These are phyloP conservation scores for Phaeoacremonium minimum DNA, from an alignment of 2,329 filamentous ascomycete genomes.

Conservation along the genomic window DNA sequence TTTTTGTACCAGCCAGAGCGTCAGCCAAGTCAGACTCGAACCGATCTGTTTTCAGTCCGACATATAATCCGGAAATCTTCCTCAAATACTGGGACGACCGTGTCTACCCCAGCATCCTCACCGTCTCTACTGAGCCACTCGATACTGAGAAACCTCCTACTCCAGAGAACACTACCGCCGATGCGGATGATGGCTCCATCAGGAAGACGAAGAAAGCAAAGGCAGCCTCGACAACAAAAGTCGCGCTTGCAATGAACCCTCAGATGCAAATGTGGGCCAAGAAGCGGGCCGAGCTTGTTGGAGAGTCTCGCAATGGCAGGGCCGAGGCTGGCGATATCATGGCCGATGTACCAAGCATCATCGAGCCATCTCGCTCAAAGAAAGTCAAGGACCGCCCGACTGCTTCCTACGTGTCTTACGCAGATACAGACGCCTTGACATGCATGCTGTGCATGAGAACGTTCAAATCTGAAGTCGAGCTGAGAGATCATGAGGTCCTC, in stretches of 20 bases:
- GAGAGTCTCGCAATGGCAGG: constrained; percentile 6
- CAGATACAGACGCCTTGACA: constrained; percentile 38
- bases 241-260: constrained; percentile 54
- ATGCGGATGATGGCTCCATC: constrained; percentile 8
- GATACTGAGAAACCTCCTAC: constrained; percentile 14
- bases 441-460: constrained; percentile 59
- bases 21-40: constrained; percentile 49
- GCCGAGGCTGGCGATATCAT: constrained; percentile 10
- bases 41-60: constrained; percentile 63
- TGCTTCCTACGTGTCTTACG: constrained; percentile 51
- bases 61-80: constrained; percentile 63
- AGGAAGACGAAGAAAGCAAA: constrained; percentile 57
- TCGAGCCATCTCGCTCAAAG: constrained; percentile 3
- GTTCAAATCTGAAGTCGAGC: constrained; percentile 49
- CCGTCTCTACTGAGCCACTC: constrained; percentile 50
- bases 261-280: constrained; percentile 71
- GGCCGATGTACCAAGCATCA: constrained; percentile 10
- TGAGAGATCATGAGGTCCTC: constrained; percentile 55
- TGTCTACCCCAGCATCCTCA: constrained; percentile 63
- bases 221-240: constrained; percentile 29
- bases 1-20: constrained; percentile 72
- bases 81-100: constrained; percentile 75
- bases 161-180: neutral
- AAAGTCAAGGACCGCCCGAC: constrained; percentile 4
- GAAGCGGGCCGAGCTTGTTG: constrained; percentile 57